Evolutionary conservation across 2,329 filamentous ascomycete species (phyloP).

Genomic region (Fragosphaeria purpurea): DNA sequence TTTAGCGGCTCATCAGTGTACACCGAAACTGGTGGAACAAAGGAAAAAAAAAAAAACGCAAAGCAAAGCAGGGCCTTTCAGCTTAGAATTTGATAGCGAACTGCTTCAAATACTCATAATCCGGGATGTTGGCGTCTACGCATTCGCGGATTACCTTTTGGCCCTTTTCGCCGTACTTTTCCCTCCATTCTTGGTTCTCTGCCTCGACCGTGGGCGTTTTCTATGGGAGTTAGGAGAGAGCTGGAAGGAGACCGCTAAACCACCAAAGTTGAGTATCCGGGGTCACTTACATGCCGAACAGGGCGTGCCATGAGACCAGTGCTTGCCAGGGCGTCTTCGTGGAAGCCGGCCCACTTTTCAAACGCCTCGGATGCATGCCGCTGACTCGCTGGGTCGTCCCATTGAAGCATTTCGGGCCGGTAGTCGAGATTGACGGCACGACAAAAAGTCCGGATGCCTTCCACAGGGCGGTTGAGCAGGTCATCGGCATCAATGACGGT

Average conservation of each 20-base stretch:
- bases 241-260: not conserved
- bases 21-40: too few species aligned
- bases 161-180: conserved; percentile 64
- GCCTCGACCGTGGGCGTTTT: conserved; percentile 54
- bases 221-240: conserved; percentile 26
- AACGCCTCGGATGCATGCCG: conserved; percentile 62
- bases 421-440: conserved; percentile 70
- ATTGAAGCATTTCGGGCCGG: conserved; percentile 67
- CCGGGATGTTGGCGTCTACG: conserved; percentile 59
- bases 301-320: conserved; percentile 61
- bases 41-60: too few species aligned
- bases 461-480: conserved; percentile 72
- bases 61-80: too few species aligned
- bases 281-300: conserved; percentile 45
- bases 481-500: conserved; percentile 92
- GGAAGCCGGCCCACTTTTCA: conserved; percentile 95
- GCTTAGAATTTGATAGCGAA: conserved; percentile 55
- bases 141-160: conserved; percentile 59
- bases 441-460: conserved; percentile 71
- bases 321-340: conserved; percentile 86
- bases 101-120: conserved; percentile 75
- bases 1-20: too few species aligned
- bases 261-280: too few species aligned
- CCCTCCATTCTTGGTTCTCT: conserved; percentile 60
- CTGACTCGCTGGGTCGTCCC: conserved; percentile 68